Conservation (phyloP, 1,284 basidiomycete genomes). For the Neolentinus lepideus region DNA sequence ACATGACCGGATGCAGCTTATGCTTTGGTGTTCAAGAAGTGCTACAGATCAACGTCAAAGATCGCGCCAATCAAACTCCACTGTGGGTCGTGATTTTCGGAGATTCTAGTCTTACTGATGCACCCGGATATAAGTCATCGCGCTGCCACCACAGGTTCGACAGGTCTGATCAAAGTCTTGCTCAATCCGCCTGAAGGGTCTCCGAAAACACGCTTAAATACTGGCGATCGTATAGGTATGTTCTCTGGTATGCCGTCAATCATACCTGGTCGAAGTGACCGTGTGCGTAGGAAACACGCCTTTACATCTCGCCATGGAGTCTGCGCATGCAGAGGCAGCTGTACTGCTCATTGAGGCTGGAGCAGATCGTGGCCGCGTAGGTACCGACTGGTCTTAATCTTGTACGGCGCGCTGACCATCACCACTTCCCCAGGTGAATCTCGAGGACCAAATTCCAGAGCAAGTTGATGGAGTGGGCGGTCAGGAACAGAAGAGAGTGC, state of each 20-base stretch:
- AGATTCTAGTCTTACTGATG: constrained; percentile 10
- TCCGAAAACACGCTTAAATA: constrained; percentile 81
- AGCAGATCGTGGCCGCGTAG: constrained; percentile 81
- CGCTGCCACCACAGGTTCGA: constrained; percentile 90
- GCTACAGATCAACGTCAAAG: constrained; percentile 82
- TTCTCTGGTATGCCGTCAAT: constrained; percentile 8
- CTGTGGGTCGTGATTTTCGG: constrained; percentile 44
- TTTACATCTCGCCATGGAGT: constrained; percentile 94
- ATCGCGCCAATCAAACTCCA: constrained; percentile 86
- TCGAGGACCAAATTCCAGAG: constrained; percentile 80
- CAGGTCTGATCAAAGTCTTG: constrained; percentile 77
- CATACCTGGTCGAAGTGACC: constrained; percentile 8
- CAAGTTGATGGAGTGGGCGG: constrained; percentile 85
- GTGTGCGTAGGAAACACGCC: constrained; percentile 75
- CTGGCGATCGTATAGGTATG: constrained; percentile 77
- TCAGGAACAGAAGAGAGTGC: constrained; percentile 73
- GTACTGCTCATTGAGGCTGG: constrained; percentile 89
- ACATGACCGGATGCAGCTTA: background rate
- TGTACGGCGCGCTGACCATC: constrained; percentile 48
- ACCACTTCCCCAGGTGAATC: constrained; percentile 55
- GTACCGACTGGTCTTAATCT: constrained; percentile 20
- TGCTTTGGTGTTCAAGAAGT: constrained; percentile 10
- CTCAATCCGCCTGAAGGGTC: constrained; percentile 68
- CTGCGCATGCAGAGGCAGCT: constrained; percentile 85
- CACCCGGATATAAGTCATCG: constrained; percentile 58